Conservation (phyloP, 2,329 filamentous ascomycete species). For the Aspergillus puulaauensis region DNA sequence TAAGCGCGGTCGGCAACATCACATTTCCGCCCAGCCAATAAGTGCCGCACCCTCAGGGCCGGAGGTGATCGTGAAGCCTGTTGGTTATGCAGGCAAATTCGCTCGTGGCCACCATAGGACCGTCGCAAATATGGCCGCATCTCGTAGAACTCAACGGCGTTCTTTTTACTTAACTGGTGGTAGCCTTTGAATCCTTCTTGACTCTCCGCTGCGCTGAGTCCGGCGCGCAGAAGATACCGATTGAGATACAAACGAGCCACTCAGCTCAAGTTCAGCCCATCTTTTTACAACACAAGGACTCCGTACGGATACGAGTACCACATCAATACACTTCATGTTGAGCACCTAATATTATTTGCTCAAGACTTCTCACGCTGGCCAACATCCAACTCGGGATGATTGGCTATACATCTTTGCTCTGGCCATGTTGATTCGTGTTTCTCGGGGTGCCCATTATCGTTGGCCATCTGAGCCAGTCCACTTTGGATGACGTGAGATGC, state of each 20-base stretch:
- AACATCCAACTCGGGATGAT: background rate
- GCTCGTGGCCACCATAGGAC: slow-evolving; percentile 16
- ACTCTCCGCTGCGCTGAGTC: background rate
- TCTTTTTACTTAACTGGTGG: background rate
- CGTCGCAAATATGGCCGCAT: slow-evolving; percentile 6
- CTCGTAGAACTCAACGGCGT: slow-evolving; percentile 7
- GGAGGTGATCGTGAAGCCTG: slow-evolving; percentile 11
- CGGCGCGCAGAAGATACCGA: background rate
- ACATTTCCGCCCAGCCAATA: slow-evolving; percentile 13
- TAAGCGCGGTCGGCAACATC: slow-evolving; percentile 12
- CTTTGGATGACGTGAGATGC: slow-evolving; percentile 2
- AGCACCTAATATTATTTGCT: background rate
- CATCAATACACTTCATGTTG: too few species aligned
- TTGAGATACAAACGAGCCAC: background rate
- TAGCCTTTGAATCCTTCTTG: slow-evolving; percentile 1
- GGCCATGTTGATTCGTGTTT: background rate
- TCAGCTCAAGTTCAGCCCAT: background rate
- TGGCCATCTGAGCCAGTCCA: background rate
- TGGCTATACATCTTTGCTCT: background rate
- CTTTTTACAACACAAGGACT: background rate
- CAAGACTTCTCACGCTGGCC: background rate
- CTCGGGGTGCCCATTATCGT: background rate
- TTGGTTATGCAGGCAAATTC: slow-evolving; percentile 7
- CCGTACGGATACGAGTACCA: background rate
- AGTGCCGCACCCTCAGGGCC: background rate